These are phyloP conservation scores for Kregervanrija pseudodelftensis DNA, from an alignment of 805 yeast genomes.

Conservation along the genomic window DNA sequence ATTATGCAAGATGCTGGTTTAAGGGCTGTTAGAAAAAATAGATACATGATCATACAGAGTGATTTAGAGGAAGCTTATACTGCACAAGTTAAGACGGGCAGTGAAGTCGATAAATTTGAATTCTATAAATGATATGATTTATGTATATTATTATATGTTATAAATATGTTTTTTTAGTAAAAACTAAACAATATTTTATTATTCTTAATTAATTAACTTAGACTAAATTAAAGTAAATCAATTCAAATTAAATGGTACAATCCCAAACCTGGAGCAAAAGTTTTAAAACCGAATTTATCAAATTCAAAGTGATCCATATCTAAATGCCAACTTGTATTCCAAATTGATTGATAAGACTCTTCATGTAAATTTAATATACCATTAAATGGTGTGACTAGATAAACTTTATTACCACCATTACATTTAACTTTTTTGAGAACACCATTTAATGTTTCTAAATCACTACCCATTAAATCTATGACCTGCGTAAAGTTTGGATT, in stretches of 20 bases:
- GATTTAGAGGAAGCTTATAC: conserved; percentile 98
- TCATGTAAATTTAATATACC: conserved; percentile 12
- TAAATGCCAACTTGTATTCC: conserved; percentile 42
- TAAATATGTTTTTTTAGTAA: background rate
- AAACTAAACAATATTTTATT: background rate
- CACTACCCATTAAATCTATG: conserved; percentile 42
- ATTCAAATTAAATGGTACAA: conserved; percentile 31
- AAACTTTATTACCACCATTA: conserved; percentile 2
- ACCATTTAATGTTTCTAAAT: conserved; percentile 19
- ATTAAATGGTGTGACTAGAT: conserved; percentile 24
- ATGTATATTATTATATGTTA: background rate
- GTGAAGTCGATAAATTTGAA: conserved; percentile 95
- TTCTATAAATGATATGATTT: conserved; percentile 66
- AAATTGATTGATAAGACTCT: conserved; percentile 11
- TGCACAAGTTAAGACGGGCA: conserved; percentile 90
- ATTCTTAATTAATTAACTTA: background rate
- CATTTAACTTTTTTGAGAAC: conserved; percentile 4
- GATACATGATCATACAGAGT: conserved; percentile 92
- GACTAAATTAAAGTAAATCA: background rate
- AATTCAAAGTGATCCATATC: conserved; percentile 73
- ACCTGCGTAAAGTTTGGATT: conserved; percentile 10
- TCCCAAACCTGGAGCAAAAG: conserved; percentile 58
- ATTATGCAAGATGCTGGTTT: conserved; percentile 99
- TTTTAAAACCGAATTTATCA: conserved; percentile 28
- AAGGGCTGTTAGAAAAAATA: conserved; percentile 95